Evolutionary conservation across 345 rosid genomes (phyloP), one percentile per base, ranked within the genome.

Genomic region (Pistacia vera): DNA sequence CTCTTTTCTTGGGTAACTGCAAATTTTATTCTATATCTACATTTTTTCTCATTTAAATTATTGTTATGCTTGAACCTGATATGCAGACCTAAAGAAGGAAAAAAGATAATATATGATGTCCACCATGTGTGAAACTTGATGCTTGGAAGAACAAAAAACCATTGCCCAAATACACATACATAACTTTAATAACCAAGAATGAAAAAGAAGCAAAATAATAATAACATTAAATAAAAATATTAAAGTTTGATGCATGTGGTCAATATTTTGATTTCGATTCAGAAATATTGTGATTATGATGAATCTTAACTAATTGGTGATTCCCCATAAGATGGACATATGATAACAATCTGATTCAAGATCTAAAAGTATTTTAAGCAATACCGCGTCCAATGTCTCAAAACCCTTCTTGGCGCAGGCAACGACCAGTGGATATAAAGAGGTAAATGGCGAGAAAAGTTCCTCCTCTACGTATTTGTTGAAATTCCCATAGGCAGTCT

Each of bases 381-480:
- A 86, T 91, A 93, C 98, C 75, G 79, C 79, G 82, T 96, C 98
- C 86, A 96, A 79, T 46, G 97, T 88, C 86, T 86, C 97, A 72
- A 90, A 93, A 55, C 97, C 97, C 70, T 89, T 93, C 85, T 86
- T 88, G 76, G 94, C 82, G 92, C 95, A 96, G 1, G 97, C 97
- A 78, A 88, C 79, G 68, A 84, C 99, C 82, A 96, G 81, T 5
- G 99, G 97, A 70, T 85, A 41, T 68, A 96, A 75, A 13, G 92
- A 91, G 78, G 92, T 89, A 78, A 96, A 96, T 46, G 99, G 99
- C 10, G 97, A 96, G 78, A 96, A 90, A 77, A 91, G 13, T 77
- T 92, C 98, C 83, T 84, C 92, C 67, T 66, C 79, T 60, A 69
- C 58, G 81, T 89, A 86, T 62, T 77, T 80, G 58, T 46, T 81